Conservation (phyloP, 192 early-diverging fungal species). For the Obelidium mucronatum region DNA sequence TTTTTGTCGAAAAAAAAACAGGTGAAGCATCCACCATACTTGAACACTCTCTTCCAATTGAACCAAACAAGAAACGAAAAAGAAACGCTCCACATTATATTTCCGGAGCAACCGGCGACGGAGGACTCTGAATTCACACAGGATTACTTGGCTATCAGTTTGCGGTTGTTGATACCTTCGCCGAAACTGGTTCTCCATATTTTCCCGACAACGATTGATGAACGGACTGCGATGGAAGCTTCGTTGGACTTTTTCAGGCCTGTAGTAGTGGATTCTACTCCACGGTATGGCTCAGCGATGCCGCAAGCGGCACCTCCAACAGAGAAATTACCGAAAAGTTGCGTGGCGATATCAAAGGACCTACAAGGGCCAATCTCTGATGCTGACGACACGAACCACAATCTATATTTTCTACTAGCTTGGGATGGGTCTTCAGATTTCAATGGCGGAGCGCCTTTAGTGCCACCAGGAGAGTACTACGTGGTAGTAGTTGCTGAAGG, state of each 20-base stretch:
- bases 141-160: not conserved
- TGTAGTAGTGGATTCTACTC: too few species aligned
- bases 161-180: conserved; percentile 9
- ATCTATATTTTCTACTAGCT: not conserved
- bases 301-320: too few species aligned
- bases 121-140: not conserved
- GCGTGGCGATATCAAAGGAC: not conserved
- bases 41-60: not conserved
- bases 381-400: not conserved
- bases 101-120: not conserved
- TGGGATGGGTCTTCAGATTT: conserved; percentile 21
- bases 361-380: not conserved
- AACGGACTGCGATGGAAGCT: too few species aligned
- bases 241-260: too few species aligned
- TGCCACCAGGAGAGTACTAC: conserved; percentile 4
- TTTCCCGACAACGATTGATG: not conserved
- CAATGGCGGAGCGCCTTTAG: conserved; percentile 7
- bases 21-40: not conserved
- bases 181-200: not conserved
- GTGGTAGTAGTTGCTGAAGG: not conserved
- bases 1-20: not conserved
- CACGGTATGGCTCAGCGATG: too few species aligned
- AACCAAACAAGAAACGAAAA: not conserved
- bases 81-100: not conserved
- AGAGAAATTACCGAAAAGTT: too few species aligned